phyloP scores from a whole-genome alignment of 1,139 yeast species.

The Pichia sp. region DNA sequence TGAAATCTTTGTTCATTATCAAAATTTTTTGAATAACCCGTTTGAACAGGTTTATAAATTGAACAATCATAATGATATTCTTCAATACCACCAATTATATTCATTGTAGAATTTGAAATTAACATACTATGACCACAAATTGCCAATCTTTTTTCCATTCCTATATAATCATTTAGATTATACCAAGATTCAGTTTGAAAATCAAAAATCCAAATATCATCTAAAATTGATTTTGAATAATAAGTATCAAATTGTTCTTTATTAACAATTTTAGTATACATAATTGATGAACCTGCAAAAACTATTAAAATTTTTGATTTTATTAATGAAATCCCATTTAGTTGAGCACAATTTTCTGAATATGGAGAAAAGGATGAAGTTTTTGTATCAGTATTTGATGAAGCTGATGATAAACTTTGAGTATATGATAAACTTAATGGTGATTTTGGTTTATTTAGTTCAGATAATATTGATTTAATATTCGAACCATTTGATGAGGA shows the following conservation, averaged over 20 bases:
- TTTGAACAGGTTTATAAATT: constrained; percentile 11
- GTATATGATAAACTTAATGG: constrained; percentile 3
- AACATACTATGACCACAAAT: constrained; percentile 27
- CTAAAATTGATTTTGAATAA: constrained; percentile 31
- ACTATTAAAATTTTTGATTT: constrained; percentile 29
- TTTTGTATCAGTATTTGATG: constrained; percentile 2
- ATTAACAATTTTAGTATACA: constrained; percentile 20
- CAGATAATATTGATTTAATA: too few relatives aligned
- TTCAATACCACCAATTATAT: constrained; percentile 29
- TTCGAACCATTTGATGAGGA: background rate
- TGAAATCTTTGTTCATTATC: background rate
- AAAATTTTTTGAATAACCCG: constrained; percentile 1
- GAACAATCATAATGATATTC: constrained; percentile 9
- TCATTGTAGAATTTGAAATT: constrained; percentile 22
- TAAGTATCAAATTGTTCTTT: constrained; percentile 14
- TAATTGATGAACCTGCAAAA: constrained; percentile 40
- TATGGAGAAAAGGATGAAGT: constrained; percentile 14
- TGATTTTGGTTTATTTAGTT: background rate
- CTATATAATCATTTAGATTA: constrained; percentile 13
- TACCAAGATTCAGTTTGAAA: constrained; percentile 37
- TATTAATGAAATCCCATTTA: constrained; percentile 6
- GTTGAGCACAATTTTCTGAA: constrained; percentile 9
- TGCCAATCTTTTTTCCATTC: constrained; percentile 10
- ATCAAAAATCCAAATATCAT: constrained; percentile 46
- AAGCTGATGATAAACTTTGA: constrained; percentile 5